These are phyloP conservation scores for Apostasia shenzhenica DNA, from an alignment of 106 monocot species.

Conservation along the genomic window DNA sequence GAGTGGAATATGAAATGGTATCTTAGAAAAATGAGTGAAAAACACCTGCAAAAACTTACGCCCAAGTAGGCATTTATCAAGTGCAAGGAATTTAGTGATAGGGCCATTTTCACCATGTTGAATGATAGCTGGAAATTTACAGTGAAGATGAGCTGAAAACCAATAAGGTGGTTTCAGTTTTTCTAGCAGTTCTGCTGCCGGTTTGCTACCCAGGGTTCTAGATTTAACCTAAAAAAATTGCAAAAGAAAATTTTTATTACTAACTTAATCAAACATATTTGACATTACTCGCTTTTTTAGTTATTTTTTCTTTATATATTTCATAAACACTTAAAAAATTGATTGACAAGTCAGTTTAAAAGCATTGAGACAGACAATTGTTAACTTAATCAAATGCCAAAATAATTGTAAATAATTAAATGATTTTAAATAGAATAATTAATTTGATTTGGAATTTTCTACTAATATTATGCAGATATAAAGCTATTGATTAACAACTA, in stretches of 20 bases:
- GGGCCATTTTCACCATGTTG: slow-evolving; percentile 77
- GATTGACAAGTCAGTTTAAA: too few species aligned
- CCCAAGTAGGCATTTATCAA: slow-evolving; percentile 83
- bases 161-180: slow-evolving; percentile 76
- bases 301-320: too few species aligned
- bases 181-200: slow-evolving; percentile 68
- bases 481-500: too few species aligned
- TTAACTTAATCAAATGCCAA: too few species aligned
- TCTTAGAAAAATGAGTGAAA: background rate
- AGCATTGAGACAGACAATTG: too few species aligned
- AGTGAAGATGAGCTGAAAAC: slow-evolving; percentile 96
- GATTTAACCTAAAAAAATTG: slow-evolving; percentile 46
- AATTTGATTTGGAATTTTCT: too few species aligned
- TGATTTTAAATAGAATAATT: too few species aligned
- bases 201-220: slow-evolving; percentile 70
- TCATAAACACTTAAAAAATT: too few species aligned
- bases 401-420: too few species aligned
- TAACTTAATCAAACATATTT: too few species aligned
- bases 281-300: too few species aligned
- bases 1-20: background rate
- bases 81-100: slow-evolving; percentile 88
- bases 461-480: too few species aligned
- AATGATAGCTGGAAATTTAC: slow-evolving; percentile 82
- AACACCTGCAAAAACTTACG: slow-evolving; percentile 78
- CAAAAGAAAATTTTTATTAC: background rate